Base-by-base conservation (phyloP, 1,284 basidiomycete species). In the Anthracocystis walkeri region DNA sequence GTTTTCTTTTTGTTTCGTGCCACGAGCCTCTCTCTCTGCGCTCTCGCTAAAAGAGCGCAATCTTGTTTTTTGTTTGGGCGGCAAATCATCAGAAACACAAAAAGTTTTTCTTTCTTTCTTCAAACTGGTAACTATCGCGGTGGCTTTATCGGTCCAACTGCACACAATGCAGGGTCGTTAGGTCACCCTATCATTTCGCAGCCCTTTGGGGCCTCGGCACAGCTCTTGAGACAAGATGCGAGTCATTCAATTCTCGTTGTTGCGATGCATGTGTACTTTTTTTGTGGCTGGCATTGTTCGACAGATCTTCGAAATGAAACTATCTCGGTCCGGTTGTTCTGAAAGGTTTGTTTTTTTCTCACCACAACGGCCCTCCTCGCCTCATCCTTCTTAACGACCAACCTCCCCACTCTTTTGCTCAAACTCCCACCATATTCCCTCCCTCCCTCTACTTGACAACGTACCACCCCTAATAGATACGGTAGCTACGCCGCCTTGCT, bases 301-400 rank as follows among this genome's bases (percentile, higher is more conserved):
- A 42, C 40, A 42, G 52, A 54, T 54, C 18, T 25, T 54, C 10
- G 52, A 42, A 54, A 42, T 54, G 40, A 42, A 54, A 18, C 35
- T n/a, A n/a, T n/a, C 18, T 42, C 38, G 40, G 52, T 33, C 49
- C 49, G 49, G 49, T 48, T 7, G 25, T 45, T 18, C n/a, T 29
- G 16, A 38, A 14, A 11, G 29, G 45, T 6, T 18, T 25, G 23
- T 6, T 16, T 38, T 38, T 38, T 14, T 38, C 12, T 16, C 35
- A 38, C 14, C 16, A 14, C 12, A 38, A 38, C 44, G 16, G 20
- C n/a, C 42, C 10, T 23, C 42, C 42, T 23, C 6, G 23, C 23
- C 20, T 23, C 42, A 27, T 27, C 44, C 46, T 48, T 48, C 46
- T 29, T 29, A 48, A 48, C 25, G 16, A 48, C 16, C 46, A 25